Percentiles rank a stretch among this genome's conserved stretches.
phyloP scores from a whole-genome alignment of 2,329 filamentous ascomycete genomes.

The Cladophialophora bantiana region DNA sequence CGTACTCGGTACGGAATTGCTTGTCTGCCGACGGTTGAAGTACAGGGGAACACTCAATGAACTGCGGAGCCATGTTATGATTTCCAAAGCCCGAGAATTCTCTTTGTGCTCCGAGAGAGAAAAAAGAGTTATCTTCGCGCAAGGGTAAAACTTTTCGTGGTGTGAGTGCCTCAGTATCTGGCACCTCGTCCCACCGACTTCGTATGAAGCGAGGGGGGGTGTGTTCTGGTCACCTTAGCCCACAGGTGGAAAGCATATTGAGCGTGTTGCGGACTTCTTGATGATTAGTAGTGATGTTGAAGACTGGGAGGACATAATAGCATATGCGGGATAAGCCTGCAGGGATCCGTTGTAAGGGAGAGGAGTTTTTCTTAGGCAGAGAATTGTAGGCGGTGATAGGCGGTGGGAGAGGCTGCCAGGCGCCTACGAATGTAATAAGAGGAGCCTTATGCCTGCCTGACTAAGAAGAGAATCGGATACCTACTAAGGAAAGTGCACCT shows the following conservation, averaged over 20 bases:
- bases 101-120: background rate
- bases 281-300: background rate
- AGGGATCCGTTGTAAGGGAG: background rate
- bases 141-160: background rate
- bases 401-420: background rate
- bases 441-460: slow-evolving; percentile 16
- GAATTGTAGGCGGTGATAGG: background rate
- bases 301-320: background rate
- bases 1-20: background rate
- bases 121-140: background rate
- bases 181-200: background rate
- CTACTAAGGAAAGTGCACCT: slow-evolving; percentile 1
- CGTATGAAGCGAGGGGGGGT: background rate
- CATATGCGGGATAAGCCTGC: slow-evolving; percentile 1
- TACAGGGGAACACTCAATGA: background rate
- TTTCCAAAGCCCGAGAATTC: background rate
- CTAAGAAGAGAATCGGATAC: slow-evolving; percentile 7
- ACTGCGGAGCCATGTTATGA: background rate
- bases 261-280: background rate
- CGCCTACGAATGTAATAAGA: background rate
- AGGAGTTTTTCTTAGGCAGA: slow-evolving; percentile 3
- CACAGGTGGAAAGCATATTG: background rate
- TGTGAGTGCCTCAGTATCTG: background rate
- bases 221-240: background rate
- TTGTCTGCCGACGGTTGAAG: background rate